Base-by-base conservation (phyloP, 2,329 filamentous ascomycete genomes). In the Pestalotiopsis sp. region DNA sequence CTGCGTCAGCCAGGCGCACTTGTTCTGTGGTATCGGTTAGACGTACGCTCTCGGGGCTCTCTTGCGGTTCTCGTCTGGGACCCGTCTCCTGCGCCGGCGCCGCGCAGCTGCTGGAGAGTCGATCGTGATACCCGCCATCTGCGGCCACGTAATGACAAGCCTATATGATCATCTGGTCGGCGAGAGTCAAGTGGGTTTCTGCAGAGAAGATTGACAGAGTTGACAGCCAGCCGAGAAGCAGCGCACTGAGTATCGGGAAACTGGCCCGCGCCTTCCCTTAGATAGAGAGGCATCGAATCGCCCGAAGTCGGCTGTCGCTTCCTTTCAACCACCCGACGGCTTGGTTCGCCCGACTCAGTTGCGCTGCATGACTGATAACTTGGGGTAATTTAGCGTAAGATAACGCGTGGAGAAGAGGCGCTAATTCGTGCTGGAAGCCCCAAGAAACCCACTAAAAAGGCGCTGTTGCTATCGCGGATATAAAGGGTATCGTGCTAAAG, bases 41-140 rank as follows among this genome's bases (percentile, higher is more conserved):
- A 45, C n/a, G 27, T 69, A 75, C 72, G 79, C 79, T 71, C 75
- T 71, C 1, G 71, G 73, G 5, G 79, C 77, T 52, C 79, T 71
- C 68, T 80, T 80, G 25, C 79, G 76, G 68, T 79, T 73, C 68
- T 75, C 75, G 41, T 80, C 79, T 59, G 78, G 71, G 63, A 80
- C 77, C 12, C 75, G 71, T 38, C 76, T 73, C 13, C 75, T 73
- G 36, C 71, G 69, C 23, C 70, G 67, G 20, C 74, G 70, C 41
- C 69, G 68, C 17, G 45, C 61, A 36, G 66, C 66, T 23, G 64
- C 64, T 2, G 64, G 64, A n/a, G 64, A 36, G 31, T 39, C 49
- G 23, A 57, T 14, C 17, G 45, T 57, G 39, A 31, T 17, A 45
- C 61, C 61, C 23, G 61, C 61, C 61, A 64, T 64, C 13, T 20